These are phyloP conservation scores for Alternaria postmessia DNA, from an alignment of 2,329 filamentous ascomycete species.

Conservation along the genomic window DNA sequence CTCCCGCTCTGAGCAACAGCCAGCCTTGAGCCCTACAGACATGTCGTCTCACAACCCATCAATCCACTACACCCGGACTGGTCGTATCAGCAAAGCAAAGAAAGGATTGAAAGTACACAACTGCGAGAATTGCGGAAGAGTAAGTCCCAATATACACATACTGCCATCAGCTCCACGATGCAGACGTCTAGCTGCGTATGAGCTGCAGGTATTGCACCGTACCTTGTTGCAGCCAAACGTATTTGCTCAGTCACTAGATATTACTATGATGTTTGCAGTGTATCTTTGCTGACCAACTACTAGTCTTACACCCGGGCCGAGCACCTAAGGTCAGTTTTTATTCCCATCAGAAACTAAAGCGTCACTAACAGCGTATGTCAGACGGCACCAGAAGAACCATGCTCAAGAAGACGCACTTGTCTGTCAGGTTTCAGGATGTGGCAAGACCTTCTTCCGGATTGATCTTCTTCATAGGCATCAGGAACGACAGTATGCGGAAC, in stretches of 20 bases:
- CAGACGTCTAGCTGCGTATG: conserved; percentile 10
- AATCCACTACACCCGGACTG: conserved; percentile 56
- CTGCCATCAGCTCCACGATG: neutral
- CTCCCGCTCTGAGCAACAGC: conserved; percentile 43
- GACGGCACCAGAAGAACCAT: conserved; percentile 59
- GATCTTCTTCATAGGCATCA: conserved; percentile 57
- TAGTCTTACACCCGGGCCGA: conserved; percentile 59
- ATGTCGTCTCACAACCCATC: conserved; percentile 38
- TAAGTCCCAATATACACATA: conserved; percentile 38
- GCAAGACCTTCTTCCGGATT: conserved; percentile 54
- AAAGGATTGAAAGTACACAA: conserved; percentile 57
- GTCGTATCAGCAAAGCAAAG: conserved; percentile 58
- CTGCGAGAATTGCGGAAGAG: conserved; percentile 57
- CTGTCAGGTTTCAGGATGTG: conserved; percentile 54
- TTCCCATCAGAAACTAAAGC: neutral
- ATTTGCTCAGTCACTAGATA: neutral
- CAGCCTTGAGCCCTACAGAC: conserved; percentile 40
- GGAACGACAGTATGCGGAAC: conserved; percentile 54
- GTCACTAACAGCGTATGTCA: conserved; percentile 27
- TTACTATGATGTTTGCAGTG: neutral
- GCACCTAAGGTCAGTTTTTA: conserved; percentile 52
- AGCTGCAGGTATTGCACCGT: neutral
- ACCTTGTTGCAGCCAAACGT: neutral
- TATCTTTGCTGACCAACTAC: conserved; percentile 29
- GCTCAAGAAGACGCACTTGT: conserved; percentile 51